These are phyloP conservation scores for Ceratocystis albifundus DNA, from an alignment of 2,329 filamentous ascomycete genomes.

Conservation along the genomic window DNA sequence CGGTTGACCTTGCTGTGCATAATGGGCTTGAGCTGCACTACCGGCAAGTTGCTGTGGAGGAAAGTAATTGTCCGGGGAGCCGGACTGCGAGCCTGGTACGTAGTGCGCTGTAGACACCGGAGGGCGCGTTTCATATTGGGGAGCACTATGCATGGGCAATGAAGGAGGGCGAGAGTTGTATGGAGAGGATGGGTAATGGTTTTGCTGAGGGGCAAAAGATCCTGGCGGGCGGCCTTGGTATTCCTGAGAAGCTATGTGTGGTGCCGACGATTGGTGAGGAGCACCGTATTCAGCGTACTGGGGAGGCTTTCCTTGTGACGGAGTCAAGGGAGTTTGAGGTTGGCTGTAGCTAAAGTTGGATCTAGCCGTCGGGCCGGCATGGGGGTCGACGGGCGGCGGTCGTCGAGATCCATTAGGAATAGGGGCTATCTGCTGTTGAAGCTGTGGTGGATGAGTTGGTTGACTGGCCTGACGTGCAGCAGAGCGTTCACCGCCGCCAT, in stretches of 20 bases:
- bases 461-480: slow-evolving; percentile 27
- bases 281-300: slow-evolving; percentile 44
- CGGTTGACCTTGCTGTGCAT: slow-evolving; percentile 20
- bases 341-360: slow-evolving; percentile 25
- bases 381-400: slow-evolving; percentile 23
- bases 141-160: slow-evolving; percentile 4
- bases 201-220: slow-evolving; percentile 25
- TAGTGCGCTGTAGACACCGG: slow-evolving; percentile 3
- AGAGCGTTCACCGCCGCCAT: slow-evolving; percentile 34
- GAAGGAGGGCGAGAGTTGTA: slow-evolving; percentile 15
- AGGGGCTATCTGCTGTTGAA: slow-evolving; percentile 28
- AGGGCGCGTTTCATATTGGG: slow-evolving; percentile 6
- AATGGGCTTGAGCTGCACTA: not conserved
- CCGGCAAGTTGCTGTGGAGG: not conserved
- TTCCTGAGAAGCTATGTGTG: slow-evolving; percentile 37
- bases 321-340: slow-evolving; percentile 22
- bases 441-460: slow-evolving; percentile 22
- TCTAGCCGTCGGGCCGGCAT: slow-evolving; percentile 25
- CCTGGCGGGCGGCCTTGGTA: slow-evolving; percentile 29
- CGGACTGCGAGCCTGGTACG: not conserved
- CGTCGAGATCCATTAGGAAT: slow-evolving; percentile 15
- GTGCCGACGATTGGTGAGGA: slow-evolving; percentile 31
- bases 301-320: slow-evolving; percentile 23
- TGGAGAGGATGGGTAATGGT: slow-evolving; percentile 18
- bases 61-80: slow-evolving; percentile 8